Evolutionary conservation across 1,284 basidiomycete species (phyloP), one percentile per base, ranked within the genome.

Genomic region (Filobasidium uniguttulatum): DNA sequence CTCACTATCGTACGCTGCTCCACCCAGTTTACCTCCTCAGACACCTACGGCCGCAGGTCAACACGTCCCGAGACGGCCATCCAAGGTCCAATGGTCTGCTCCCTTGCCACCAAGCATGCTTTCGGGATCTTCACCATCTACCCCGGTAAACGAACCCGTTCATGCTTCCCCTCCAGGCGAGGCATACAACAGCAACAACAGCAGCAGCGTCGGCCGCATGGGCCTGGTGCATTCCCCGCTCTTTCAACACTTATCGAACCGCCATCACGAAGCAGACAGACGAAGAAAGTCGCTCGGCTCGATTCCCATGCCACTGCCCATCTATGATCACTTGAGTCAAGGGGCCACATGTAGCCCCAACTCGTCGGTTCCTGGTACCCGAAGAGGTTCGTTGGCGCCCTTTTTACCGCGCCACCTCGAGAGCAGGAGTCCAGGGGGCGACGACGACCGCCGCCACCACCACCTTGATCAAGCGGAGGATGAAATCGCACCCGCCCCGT

Each of bases 81-180:
- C 59, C 20, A 66, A 62, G 52, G 66, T 69, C 9, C 66, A 69
- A 55, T 69, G 40, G 40, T 43, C 40, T 12, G 29, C 40, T 4
- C n/a, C 25, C 15, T 29, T 43, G n/a, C n/a, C n/a, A n/a, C n/a
- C n/a, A n/a, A n/a, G n/a, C n/a, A n/a, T n/a, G n/a, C n/a, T n/a
- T n/a, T n/a, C n/a, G n/a, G n/a, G n/a, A n/a, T n/a, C n/a, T n/a
- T n/a, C n/a, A n/a, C n/a, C n/a, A n/a, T n/a, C n/a, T n/a, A n/a
- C n/a, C n/a, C n/a, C n/a, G 4, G 40, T 28, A 28, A 26, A 43
- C 23, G 14, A 12, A 10, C 23, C 29, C 14, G 40, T 23, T 8
- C 36, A 14, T 38, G 10, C 36, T 38, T 20, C 8, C 10, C 12
- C 12, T 14, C 8, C 36, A 38, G 8, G 10, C 12, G 8, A 10